These are phyloP conservation scores for Coriaria nepalensis DNA, from an alignment of 306 rosid species.

Conservation along the genomic window DNA sequence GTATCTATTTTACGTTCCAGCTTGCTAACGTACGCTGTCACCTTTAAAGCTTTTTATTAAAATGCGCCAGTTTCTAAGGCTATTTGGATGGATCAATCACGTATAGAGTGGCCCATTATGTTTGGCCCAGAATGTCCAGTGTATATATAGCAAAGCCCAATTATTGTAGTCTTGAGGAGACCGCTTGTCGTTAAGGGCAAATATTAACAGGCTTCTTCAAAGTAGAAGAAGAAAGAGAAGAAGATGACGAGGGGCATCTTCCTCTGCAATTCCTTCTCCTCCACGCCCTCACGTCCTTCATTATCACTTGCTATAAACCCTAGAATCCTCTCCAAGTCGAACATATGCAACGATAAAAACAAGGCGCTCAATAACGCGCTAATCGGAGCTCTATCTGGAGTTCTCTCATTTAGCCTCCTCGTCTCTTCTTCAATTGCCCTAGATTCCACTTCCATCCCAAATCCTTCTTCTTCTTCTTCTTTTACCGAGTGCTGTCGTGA, in stretches of 20 bases:
- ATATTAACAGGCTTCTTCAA: too few relatives aligned
- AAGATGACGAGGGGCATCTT: slow-evolving; percentile 29
- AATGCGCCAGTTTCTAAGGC: too few relatives aligned
- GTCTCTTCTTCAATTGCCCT: slow-evolving; percentile 25
- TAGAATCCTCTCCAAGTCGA: slow-evolving; percentile 9
- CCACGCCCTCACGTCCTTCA: slow-evolving; percentile 6
- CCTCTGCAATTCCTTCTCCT: slow-evolving; percentile 23
- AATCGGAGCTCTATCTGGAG: slow-evolving; percentile 28
- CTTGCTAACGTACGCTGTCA: too few relatives aligned
- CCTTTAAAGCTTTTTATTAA: too few relatives aligned
- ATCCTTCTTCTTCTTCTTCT: slow-evolving; percentile 13
- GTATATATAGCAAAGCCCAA: too few relatives aligned
- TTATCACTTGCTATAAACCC: slow-evolving; percentile 10
- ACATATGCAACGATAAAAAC: not conserved
- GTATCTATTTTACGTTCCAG: too few relatives aligned
- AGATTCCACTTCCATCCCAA: slow-evolving; percentile 12
- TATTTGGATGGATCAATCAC: too few relatives aligned
- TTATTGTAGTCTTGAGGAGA: too few relatives aligned
- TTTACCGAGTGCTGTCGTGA: slow-evolving; percentile 30
- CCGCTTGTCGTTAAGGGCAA: too few relatives aligned
- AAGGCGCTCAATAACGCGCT: slow-evolving; percentile 20
- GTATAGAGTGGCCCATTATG: too few relatives aligned
- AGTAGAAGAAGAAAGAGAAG: not conserved
- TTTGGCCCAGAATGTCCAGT: too few relatives aligned
- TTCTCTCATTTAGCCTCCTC: slow-evolving; percentile 30